A percentile compares a stretch with the other conserved stretches of the same genome.
phyloP scores from a whole-genome alignment of 2,329 filamentous ascomycete genomes.

The Colletotrichum sp. region DNA sequence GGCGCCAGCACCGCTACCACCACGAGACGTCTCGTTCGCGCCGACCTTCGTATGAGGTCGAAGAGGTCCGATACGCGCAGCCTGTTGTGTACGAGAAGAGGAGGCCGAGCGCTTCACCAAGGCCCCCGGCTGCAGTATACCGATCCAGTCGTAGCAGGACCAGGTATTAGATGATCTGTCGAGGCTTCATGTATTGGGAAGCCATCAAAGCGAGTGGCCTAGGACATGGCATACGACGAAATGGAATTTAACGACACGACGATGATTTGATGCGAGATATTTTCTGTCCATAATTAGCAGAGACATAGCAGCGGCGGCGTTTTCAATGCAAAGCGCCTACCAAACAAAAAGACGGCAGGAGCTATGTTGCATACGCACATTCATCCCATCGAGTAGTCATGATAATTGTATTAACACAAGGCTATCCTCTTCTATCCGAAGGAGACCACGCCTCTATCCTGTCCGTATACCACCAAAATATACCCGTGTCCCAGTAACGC shows the following conservation, averaged over 20 bases:
- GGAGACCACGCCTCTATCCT: neutral
- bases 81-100: conserved; percentile 15
- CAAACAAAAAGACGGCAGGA: neutral
- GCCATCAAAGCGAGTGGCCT: neutral
- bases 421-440: conserved; percentile 3
- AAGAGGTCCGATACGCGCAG: conserved; percentile 19
- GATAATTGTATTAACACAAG: conserved; percentile 2
- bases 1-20: neutral
- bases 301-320: neutral
- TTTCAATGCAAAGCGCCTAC: neutral
- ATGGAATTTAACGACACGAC: neutral
- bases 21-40: conserved; percentile 16
- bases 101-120: conserved; percentile 1
- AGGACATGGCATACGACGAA: neutral
- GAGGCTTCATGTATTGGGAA: neutral
- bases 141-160: conserved; percentile 8
- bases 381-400: neutral
- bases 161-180: neutral
- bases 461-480: neutral
- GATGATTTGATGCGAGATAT: neutral
- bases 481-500: neutral
- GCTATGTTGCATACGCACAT: neutral
- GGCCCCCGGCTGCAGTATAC: conserved; percentile 5
- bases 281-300: neutral
- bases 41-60: conserved; percentile 6